Evolutionary conservation across 164 flowering plant genomes (phyloP).

Genomic region (Sextonia rubra): DNA sequence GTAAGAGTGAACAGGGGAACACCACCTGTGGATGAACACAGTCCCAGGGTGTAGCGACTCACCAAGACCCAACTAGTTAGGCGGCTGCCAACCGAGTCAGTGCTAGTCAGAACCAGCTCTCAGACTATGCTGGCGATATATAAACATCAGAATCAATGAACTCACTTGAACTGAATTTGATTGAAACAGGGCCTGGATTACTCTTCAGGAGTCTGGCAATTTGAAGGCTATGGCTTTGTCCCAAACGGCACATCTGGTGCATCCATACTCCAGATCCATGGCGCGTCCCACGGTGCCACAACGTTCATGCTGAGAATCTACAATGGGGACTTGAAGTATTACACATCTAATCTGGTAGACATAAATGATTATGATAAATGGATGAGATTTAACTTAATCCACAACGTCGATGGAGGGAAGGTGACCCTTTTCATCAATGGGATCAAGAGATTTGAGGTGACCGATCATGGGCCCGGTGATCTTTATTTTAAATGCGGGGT

Average conservation of each 20-base stretch:
- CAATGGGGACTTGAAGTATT: constrained; percentile 16
- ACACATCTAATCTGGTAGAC: constrained; percentile 1
- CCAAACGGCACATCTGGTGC: constrained; percentile 22
- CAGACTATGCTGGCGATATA: too few relatives aligned
- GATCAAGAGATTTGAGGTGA: constrained; percentile 10
- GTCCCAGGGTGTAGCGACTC: neutral
- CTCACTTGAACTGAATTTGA: too few relatives aligned
- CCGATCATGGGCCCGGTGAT: constrained; percentile 18
- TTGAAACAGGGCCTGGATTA: constrained; percentile 28
- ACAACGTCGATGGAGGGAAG: constrained; percentile 21
- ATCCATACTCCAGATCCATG: constrained; percentile 13
- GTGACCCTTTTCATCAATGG: constrained; percentile 30
- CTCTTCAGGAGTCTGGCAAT: constrained; percentile 26
- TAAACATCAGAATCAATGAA: too few relatives aligned
- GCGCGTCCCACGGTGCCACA: constrained; percentile 8
- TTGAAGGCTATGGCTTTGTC: constrained; percentile 14
- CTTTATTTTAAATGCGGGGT: constrained; percentile 37
- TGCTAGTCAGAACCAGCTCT: too few relatives aligned
- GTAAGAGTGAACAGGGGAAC: too few relatives aligned
- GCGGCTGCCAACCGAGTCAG: too few relatives aligned
- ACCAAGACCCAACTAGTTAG: too few relatives aligned
- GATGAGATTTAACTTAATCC: constrained; percentile 32
- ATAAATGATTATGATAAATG: constrained; percentile 27
- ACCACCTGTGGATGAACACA: too few relatives aligned
- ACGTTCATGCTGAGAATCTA: constrained; percentile 15